Base-by-base conservation (phyloP, 2,329 filamentous ascomycete species). In the Penicillium sp. region DNA sequence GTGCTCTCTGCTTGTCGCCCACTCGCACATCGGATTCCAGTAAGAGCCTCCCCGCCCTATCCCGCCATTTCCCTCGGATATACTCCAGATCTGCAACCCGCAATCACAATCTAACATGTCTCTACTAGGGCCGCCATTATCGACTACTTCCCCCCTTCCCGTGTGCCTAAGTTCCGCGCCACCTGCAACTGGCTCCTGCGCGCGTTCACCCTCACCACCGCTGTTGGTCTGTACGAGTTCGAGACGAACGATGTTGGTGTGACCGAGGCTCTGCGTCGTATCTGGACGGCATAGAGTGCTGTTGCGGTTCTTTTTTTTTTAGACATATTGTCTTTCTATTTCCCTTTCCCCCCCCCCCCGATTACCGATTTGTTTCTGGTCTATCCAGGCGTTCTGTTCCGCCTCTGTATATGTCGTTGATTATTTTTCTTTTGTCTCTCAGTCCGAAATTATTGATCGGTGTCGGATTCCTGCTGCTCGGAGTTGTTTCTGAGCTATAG, bases 201-300 rank as follows among this genome's bases (percentile, higher is more conserved):
- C 70, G 78, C 82, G 44, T 87, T 85, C 58, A 97, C 95, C 11
- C 81, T 93, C 56, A 79, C 90, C 50, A 90, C 92, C 61, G 92
- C 89, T 49, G 82, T 96, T 63, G 92, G 92, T 56, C 82, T 97
- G 70, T 99, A 99, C 79, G 93, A 97, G 77, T 97, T 97, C 69
- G 94, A 99, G 86, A 99, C 94, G 32, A 97, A 97, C 72, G 94
- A 99, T 66, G 91, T 99, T 50, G 94, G 94, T 64, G 76, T 99
- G 58, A 96, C 92, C 9, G 93, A 96, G 82, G 88, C 87, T 32
- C 82, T 97, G 64, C 91, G 89, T 83, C 85, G 89, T 72, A 80
- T 97, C 61, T 99, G 94, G 94, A 90, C 83, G 70, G 93, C 94
- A 69, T 76, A 72, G 66, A 70, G 56, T 24, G 53, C 32, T 52